Base-by-base conservation (phyloP, 139 green algal genomes). In the Chlorokybus atmophyticus region DNA sequence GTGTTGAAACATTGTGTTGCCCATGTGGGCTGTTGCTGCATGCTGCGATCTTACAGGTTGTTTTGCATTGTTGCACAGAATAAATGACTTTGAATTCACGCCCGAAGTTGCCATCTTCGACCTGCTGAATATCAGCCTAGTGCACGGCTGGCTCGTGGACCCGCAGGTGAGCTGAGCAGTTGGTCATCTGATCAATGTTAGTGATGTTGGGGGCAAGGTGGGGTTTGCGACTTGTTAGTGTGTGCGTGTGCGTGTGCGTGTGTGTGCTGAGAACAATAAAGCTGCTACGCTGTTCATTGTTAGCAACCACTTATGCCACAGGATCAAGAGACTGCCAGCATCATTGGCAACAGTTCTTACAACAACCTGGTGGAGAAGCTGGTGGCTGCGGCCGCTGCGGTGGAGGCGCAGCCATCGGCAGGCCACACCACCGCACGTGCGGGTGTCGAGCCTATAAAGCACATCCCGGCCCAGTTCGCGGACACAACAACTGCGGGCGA, bases 61-160 rank as follows among this genome's bases (percentile, higher is more conserved):
- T 55, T 8, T 35, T 55, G 48, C 25, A 14, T 55, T 47, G 19
- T 19, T 6, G 21, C 3, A 5, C 53, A 68, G 66, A 31, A 82
- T 75, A 50, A 64, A 60, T 0, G 64, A 52, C 42, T 84, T 82
- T 65, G 75, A 87, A 64, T 86, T 81, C 60, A 90, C 83, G 5
- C 50, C 66, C 21, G 84, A 93, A 64, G 55, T 81, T 2, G 75
- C 79, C 10, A 83, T 98, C 30, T 98, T 98, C 59, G 91, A 97
- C 73, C 77, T 98, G 39, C 73, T 96, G 40, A 84, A 85, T 73
- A 85, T 98, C 38, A 54, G 32, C 17, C 70, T 97, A 14, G 68
- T 91, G 38, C 91, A 98, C 60, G 90, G 88, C 39, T 98, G 91
- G 91, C 64, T 97, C 30, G 66, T 85, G 3, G 87, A 93, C 58